Evolutionary conservation across 176 grass and related monocot genomes (phyloP).

Genomic region (Alopecurus myosuroides): DNA sequence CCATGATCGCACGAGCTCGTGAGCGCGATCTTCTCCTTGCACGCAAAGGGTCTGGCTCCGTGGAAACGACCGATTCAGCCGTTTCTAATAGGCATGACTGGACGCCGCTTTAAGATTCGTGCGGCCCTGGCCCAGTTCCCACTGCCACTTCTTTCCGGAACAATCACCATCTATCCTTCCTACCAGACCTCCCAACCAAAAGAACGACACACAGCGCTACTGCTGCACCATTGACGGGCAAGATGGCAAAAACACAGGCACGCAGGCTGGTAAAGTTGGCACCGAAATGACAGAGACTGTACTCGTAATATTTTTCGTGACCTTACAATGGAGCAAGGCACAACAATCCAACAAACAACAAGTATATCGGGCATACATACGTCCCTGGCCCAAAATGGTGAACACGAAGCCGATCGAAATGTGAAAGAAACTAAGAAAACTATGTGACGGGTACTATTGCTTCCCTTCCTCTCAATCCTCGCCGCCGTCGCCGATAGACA

Average conservation of each 20-base stretch:
- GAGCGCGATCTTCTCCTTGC: too few relatives aligned
- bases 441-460: not conserved
- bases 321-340: not conserved
- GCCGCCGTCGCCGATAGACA: conserved; percentile 26
- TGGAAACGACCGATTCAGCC: too few relatives aligned
- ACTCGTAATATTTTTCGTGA: conserved; percentile 13
- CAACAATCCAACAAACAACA: conserved; percentile 4
- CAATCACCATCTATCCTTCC: conserved; percentile 7
- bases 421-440: conserved; percentile 6
- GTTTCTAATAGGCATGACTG: too few relatives aligned
- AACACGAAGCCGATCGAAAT: not conserved
- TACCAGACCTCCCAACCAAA: not conserved
- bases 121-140: too few relatives aligned
- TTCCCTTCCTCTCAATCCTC: not conserved
- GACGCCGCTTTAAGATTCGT: too few relatives aligned
- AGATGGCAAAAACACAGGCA: not conserved
- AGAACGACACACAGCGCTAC: not conserved
- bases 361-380: conserved; percentile 23
- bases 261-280: not conserved
- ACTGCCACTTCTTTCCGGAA: not conserved
- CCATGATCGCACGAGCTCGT: too few relatives aligned
- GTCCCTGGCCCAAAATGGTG: not conserved
- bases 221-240: not conserved
- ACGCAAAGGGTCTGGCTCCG: too few relatives aligned
- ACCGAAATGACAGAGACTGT: not conserved